Conservation (phyloP, 2,329 filamentous ascomycete genomes). For the Exophiala xenobiotica region DNA sequence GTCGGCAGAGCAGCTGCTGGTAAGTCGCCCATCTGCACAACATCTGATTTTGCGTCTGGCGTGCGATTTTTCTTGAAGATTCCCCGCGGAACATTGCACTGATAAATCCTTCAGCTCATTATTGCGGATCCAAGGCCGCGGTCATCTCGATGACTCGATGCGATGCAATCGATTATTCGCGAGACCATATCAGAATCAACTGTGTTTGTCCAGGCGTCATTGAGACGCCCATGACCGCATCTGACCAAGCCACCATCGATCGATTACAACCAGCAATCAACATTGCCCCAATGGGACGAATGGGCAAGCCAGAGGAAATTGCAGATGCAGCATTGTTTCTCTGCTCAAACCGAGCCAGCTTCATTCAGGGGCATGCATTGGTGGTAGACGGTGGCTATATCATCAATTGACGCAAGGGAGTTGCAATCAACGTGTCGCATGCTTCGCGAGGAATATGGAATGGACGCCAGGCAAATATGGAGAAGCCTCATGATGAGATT, state of each 20-base stretch:
- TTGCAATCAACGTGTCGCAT: background rate
- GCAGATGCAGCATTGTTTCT: slow-evolving; percentile 53
- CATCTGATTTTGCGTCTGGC: no score
- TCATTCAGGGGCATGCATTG: slow-evolving; percentile 54
- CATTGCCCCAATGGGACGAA: slow-evolving; percentile 53
- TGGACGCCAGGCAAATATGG: no score
- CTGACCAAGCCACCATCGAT: slow-evolving; percentile 40
- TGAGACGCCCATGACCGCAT: slow-evolving; percentile 49
- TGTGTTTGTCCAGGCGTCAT: slow-evolving; percentile 46
- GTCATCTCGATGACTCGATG: slow-evolving; percentile 46
- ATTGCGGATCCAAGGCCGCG: slow-evolving; percentile 45
- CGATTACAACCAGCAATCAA: slow-evolving; percentile 45
- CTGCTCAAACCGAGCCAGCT: slow-evolving; percentile 50
- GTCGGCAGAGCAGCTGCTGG: slow-evolving; percentile 48
- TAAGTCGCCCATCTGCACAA: slow-evolving; percentile 39
- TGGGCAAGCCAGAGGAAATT: slow-evolving; percentile 52
- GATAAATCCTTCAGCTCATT: slow-evolving; percentile 40
- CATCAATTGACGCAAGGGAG: slow-evolving; percentile 6
- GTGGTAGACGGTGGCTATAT: slow-evolving; percentile 56
- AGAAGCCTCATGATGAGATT: no score
- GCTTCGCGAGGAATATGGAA: background rate
- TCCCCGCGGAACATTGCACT: no score
- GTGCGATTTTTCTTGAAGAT: no score
- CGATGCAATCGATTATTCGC: slow-evolving; percentile 36
- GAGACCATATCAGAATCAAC: slow-evolving; percentile 39